These are phyloP conservation scores for Aspergillus wentii DNA, from an alignment of 495 filamentous ascomycete species.

Conservation along the genomic window DNA sequence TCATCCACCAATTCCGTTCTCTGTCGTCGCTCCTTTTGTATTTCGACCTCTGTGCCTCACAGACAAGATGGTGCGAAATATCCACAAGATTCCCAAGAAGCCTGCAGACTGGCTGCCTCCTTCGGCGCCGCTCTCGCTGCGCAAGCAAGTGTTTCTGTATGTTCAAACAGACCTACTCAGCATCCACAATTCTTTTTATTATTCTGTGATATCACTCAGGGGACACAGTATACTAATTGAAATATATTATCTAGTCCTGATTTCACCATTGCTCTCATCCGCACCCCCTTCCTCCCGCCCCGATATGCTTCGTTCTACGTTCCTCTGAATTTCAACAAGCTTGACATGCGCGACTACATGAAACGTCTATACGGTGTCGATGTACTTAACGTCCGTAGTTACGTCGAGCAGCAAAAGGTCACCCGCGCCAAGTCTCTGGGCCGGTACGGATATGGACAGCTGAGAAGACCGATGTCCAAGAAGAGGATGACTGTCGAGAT, in stretches of 20 bases:
- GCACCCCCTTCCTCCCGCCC: constrained; percentile 63
- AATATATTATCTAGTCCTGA: constrained; percentile 56
- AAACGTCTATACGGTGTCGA: constrained; percentile 66
- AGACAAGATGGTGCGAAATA: constrained; percentile 36
- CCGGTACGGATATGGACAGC: constrained; percentile 33
- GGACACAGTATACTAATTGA: too few relatives aligned
- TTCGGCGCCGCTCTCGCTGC: constrained; percentile 16
- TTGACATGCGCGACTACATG: constrained; percentile 88
- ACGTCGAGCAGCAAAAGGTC: constrained; percentile 64
- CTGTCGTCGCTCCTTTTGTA: too few relatives aligned
- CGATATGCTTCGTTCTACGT: constrained; percentile 80
- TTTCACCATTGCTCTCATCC: constrained; percentile 70
- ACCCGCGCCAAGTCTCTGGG: constrained; percentile 32
- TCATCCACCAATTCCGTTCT: too few relatives aligned
- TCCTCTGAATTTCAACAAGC: constrained; percentile 83
- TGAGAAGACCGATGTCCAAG: constrained; percentile 56
- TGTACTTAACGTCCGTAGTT: constrained; percentile 67
- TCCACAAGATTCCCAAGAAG: constrained; percentile 23
- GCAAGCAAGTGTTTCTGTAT: constrained; percentile 67
- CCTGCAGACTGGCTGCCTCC: constrained; percentile 16
- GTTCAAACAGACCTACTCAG: constrained; percentile 16
- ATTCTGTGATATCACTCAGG: too few relatives aligned
- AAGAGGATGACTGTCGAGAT: constrained; percentile 94
- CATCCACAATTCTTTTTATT: not conserved
- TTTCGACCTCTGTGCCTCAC: too few relatives aligned